These are phyloP conservation scores for Tricholoma hemisulphureum DNA, from an alignment of 768 basidiomycete genomes.

Conservation along the genomic window DNA sequence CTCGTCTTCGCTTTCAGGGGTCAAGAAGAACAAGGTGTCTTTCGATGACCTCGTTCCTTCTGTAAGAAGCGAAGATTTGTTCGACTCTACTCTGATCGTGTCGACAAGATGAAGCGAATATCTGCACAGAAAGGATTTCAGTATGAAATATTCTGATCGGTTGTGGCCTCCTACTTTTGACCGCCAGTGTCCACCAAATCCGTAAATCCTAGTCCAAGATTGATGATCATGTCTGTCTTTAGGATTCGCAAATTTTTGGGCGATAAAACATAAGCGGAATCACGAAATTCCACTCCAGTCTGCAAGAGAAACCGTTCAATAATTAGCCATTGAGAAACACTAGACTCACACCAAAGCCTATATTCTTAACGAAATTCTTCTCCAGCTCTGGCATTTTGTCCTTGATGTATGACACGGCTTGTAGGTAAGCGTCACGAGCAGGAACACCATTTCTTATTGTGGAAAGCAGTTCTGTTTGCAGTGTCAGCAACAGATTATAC, in stretches of 20 bases:
- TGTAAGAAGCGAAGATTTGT: constrained; percentile 69
- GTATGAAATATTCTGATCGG: neutral
- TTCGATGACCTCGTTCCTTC: constrained; percentile 82
- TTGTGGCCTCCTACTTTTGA: constrained; percentile 56
- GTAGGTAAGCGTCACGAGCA: constrained; percentile 80
- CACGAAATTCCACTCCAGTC: constrained; percentile 96
- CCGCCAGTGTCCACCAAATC: constrained; percentile 75
- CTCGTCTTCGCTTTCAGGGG: constrained; percentile 59
- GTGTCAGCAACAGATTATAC: constrained; percentile 72
- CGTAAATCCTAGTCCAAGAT: constrained; percentile 80
- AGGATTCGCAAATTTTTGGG: constrained; percentile 73
- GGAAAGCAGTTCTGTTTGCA: constrained; percentile 74
- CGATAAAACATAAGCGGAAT: constrained; percentile 79
- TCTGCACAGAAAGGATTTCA: constrained; percentile 38
- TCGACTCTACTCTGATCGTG: constrained; percentile 74
- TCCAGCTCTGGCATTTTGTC: constrained; percentile 82
- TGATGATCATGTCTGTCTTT: constrained; percentile 81
- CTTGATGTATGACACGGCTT: constrained; percentile 65
- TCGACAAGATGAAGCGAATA: constrained; percentile 89
- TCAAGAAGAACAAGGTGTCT: constrained; percentile 86
- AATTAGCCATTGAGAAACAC: neutral
- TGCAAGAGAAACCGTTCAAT: constrained; percentile 27
- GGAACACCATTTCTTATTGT: constrained; percentile 77
- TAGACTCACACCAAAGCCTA: constrained; percentile 79
- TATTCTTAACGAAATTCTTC: constrained; percentile 80